Evolutionary conservation across 805 yeast species (phyloP).

Genomic region (Scheffersomyces ergatensis): DNA sequence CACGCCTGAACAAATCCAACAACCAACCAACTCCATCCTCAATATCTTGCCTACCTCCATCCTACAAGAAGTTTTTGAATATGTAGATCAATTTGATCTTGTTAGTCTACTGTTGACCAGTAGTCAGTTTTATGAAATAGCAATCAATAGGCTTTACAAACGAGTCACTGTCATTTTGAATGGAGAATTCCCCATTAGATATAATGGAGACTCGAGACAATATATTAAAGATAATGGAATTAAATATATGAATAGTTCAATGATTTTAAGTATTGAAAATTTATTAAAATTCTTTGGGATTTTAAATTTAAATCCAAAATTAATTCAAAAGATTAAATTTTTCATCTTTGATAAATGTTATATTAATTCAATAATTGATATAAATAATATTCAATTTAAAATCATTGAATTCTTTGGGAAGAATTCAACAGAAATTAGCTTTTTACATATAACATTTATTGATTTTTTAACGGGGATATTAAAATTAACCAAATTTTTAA

Average conservation of each 20-base stretch:
- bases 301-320: conserved; percentile 13
- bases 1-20: neutral
- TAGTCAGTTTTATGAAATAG: conserved; percentile 16
- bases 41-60: conserved; percentile 11
- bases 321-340: conserved; percentile 21
- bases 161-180: conserved; percentile 28
- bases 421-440: conserved; percentile 20
- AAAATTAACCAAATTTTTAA: conserved; percentile 21
- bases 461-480: conserved; percentile 23
- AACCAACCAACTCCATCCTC: conserved; percentile 10
- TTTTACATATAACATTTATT: conserved; percentile 30
- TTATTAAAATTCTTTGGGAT: conserved; percentile 17
- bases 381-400: conserved; percentile 17
- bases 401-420: conserved; percentile 24
- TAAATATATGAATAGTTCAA: conserved; percentile 25
- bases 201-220: conserved; percentile 8
- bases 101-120: conserved; percentile 21
- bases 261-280: conserved; percentile 17
- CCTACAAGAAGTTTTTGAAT: conserved; percentile 14
- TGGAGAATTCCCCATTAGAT: conserved; percentile 23
- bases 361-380: conserved; percentile 4
- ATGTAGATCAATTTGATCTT: conserved; percentile 31
- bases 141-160: conserved; percentile 22
- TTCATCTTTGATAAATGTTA: conserved; percentile 35
- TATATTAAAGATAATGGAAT: conserved; percentile 27